Evolutionary conservation across 495 filamentous ascomycete species (phyloP).

Genomic region (Aspergillus ostianus): DNA sequence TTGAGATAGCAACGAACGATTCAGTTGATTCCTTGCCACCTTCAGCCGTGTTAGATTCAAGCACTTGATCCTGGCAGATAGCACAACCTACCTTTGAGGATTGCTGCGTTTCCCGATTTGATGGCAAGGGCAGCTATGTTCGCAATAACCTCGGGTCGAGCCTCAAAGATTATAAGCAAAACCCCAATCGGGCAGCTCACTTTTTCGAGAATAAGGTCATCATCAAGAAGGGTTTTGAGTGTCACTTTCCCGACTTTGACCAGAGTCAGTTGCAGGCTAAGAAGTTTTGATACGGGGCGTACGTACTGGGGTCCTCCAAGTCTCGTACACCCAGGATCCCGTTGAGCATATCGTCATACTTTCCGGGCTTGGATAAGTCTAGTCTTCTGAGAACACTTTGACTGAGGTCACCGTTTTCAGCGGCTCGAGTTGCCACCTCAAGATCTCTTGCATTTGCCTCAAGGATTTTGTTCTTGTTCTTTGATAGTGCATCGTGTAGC

Average conservation of each 20-base stretch:
- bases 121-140: constrained; percentile 97
- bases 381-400: constrained; percentile 87
- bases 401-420: constrained; percentile 70
- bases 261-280: constrained; percentile 11
- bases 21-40: constrained; percentile 93
- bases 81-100: constrained; percentile 71
- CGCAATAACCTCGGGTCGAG: constrained; percentile 95
- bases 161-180: constrained; percentile 95
- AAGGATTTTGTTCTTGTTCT: constrained; percentile 70
- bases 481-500: constrained; percentile 69
- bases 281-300: background rate
- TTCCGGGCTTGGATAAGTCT: constrained; percentile 79
- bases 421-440: constrained; percentile 66
- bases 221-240: constrained; percentile 82
- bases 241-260: constrained; percentile 77
- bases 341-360: constrained; percentile 97
- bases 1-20: constrained; percentile 86
- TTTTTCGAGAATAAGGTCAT: constrained; percentile 78
- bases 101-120: constrained; percentile 96
- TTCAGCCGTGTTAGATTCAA: constrained; percentile 25
- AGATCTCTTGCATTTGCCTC: constrained; percentile 84
- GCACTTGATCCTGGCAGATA: background rate
- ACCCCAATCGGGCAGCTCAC: constrained; percentile 94
- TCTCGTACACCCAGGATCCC: constrained; percentile 87
- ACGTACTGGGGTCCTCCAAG: constrained; percentile 83